Conservation (phyloP, 2,329 filamentous ascomycete genomes). For the Colletotrichum musae region DNA sequence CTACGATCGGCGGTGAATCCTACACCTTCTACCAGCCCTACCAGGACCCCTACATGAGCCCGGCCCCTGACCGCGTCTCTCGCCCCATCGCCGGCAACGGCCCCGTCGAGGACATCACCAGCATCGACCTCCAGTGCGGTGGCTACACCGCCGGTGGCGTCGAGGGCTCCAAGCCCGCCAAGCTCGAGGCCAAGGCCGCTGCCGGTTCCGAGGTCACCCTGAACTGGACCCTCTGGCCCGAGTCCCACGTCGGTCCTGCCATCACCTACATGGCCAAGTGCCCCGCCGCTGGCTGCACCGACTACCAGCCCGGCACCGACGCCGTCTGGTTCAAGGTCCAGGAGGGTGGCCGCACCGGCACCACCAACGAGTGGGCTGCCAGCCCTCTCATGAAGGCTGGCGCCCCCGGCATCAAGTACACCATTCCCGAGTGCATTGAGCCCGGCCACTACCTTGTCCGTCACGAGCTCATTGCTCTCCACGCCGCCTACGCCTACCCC, state of each 20-base stretch:
- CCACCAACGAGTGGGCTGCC: conserved; percentile 63
- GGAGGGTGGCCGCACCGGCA: conserved; percentile 63
- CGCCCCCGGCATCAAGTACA: conserved; percentile 59
- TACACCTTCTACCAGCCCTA: conserved; percentile 56
- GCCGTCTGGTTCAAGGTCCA: conserved; percentile 70
- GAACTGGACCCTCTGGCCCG: conserved; percentile 68
- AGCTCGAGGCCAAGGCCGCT: conserved; percentile 66
- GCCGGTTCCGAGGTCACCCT: conserved; percentile 69
- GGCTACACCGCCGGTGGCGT: conserved; percentile 65
- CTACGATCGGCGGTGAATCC: conserved; percentile 56
- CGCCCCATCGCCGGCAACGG: conserved; percentile 71
- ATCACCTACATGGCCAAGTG: conserved; percentile 74
- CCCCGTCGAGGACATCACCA: conserved; percentile 67
- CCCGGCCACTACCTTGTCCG: conserved; percentile 67
- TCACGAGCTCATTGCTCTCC: conserved; percentile 67
- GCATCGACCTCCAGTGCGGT: conserved; percentile 70
- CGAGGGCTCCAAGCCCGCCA: conserved; percentile 64
- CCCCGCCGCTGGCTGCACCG: conserved; percentile 65
- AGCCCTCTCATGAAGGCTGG: conserved; percentile 62
- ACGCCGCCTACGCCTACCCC: conserved; percentile 59
- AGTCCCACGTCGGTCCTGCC: conserved; percentile 66
- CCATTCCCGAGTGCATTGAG: conserved; percentile 63
- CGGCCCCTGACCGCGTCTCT: conserved; percentile 65
- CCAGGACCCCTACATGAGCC: conserved; percentile 58
- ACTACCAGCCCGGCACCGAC: conserved; percentile 61